A percentile compares a stretch with the other conserved stretches of the same genome.
phyloP scores from a whole-genome alignment of 306 rosid genomes.

The Purshia tridentata region DNA sequence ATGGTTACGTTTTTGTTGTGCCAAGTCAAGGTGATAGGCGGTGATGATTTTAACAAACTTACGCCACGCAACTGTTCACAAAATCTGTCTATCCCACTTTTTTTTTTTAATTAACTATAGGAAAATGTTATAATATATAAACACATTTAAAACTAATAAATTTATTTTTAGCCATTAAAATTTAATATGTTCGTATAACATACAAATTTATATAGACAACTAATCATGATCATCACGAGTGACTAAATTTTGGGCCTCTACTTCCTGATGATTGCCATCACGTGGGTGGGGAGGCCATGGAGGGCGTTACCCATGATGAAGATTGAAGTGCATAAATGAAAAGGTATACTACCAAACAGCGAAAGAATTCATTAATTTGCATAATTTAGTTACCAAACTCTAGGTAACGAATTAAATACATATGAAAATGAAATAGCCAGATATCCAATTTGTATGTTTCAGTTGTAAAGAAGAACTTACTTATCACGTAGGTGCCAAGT shows the following conservation, averaged over 20 bases:
- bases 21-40: slow-evolving; percentile 40
- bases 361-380: not conserved
- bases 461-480: no score
- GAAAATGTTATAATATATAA: no score
- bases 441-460: not conserved
- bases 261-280: not conserved
- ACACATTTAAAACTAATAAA: no score
- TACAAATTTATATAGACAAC: not conserved
- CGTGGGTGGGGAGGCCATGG: not conserved
- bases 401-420: not conserved
- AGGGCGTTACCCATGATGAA: not conserved
- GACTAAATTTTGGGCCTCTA: not conserved
- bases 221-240: no score
- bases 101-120: no score
- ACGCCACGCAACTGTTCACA: slow-evolving; percentile 2
- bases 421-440: slow-evolving; percentile 7
- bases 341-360: slow-evolving; percentile 3
- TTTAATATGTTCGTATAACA: not conserved
- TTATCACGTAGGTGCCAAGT: no score
- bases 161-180: not conserved
- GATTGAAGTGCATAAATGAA: not conserved
- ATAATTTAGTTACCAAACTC: no score
- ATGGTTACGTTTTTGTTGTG: not conserved
- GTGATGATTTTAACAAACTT: slow-evolving; percentile 4
- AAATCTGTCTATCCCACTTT: no score